A percentile compares a stretch with the other conserved stretches of the same genome.
Conservation (phyloP, 1,284 basidiomycete genomes). For the Apiotrichum brassicae region DNA sequence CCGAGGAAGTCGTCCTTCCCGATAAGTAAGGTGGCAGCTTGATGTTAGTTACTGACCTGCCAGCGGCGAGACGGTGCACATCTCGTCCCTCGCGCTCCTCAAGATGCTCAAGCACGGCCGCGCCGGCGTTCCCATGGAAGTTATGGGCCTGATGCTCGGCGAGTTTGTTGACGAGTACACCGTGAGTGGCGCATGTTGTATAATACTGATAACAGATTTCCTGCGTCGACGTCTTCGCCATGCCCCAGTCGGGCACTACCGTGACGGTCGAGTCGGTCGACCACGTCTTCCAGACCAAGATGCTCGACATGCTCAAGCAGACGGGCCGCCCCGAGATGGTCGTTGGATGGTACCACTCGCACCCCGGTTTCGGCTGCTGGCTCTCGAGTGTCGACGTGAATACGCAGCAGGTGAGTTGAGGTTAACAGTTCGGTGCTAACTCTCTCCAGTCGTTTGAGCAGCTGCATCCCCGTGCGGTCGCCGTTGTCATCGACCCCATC, state of each 20-base stretch:
- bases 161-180: conserved; percentile 99
- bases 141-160: conserved; percentile 99
- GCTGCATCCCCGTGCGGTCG: conserved; percentile 88
- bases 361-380: conserved; percentile 99
- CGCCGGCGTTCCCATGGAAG: conserved; percentile 98
- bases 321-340: conserved; percentile 97
- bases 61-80: conserved; percentile 85
- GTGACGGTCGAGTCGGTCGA: conserved; percentile 99
- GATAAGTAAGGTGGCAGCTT: conserved; percentile 41
- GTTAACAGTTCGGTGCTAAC: background rate
- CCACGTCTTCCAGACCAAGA: conserved; percentile 97
- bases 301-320: conserved; percentile 99
- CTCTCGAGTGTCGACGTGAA: conserved; percentile 98
- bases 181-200: conserved; percentile 46
- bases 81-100: conserved; percentile 84
- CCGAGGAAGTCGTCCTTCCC: conserved; percentile 40
- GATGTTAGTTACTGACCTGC: background rate
- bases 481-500: conserved; percentile 97
- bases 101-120: conserved; percentile 99
- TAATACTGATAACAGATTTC: conserved; percentile 50
- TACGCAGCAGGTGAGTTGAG: conserved; percentile 69
- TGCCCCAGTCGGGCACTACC: conserved; percentile 98
- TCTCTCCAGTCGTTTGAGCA: conserved; percentile 72
- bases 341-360: conserved; percentile 99
- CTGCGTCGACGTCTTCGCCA: conserved; percentile 98